These are phyloP conservation scores for Gossypium stocksii DNA, from an alignment of 345 rosid genomes.

Conservation along the genomic window DNA sequence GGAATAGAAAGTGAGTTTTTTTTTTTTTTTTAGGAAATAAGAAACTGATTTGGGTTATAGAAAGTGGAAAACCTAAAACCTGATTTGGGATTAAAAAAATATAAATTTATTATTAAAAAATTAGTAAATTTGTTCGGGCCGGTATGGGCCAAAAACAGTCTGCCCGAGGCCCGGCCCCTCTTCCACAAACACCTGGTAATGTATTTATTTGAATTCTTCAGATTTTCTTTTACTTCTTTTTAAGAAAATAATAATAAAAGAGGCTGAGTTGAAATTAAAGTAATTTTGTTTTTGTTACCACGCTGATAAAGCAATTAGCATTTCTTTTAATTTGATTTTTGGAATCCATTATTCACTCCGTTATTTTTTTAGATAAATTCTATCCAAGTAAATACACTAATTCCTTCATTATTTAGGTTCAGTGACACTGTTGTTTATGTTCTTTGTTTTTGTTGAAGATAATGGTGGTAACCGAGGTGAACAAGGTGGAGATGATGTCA, in stretches of 20 bases:
- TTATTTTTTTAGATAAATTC: not conserved
- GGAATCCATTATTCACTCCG: not conserved
- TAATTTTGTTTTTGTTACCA: not conserved
- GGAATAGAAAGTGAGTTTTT: no score
- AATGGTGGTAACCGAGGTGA: slow-evolving; percentile 13
- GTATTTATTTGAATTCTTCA: not conserved
- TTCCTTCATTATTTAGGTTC: not conserved
- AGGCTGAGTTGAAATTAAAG: not conserved
- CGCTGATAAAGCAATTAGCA: not conserved
- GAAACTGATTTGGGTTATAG: no score
- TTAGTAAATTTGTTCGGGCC: no score
- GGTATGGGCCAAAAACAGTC: no score
- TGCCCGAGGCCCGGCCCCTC: slow-evolving; percentile 4
- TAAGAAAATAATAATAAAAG: not conserved
- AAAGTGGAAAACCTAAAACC: no score
- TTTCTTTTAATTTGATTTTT: not conserved
- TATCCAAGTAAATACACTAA: not conserved
- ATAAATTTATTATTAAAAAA: not conserved
- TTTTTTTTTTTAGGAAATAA: no score
- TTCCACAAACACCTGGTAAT: slow-evolving; percentile 27
- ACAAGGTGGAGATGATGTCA: not conserved
- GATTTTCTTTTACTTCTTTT: not conserved
- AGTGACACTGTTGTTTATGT: not conserved
- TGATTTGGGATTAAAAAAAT: no score
- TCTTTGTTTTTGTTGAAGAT: slow-evolving; percentile 24